Evolutionary conservation across 257 asterid species (phyloP).

Genomic region (Przewalskia tangutica): DNA sequence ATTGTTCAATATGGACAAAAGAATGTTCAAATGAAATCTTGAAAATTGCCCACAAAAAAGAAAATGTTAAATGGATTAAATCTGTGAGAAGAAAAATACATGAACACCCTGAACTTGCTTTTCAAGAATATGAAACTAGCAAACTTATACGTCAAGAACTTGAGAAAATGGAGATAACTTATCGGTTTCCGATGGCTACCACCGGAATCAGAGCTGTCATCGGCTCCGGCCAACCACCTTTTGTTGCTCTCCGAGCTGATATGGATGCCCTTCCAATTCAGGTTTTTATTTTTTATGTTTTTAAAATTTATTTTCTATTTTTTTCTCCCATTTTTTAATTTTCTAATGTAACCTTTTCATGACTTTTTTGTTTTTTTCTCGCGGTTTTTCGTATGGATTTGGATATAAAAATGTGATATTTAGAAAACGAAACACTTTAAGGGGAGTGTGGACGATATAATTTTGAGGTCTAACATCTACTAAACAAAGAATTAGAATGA

Average conservation of each 20-base stretch:
- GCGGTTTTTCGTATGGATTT: too few relatives aligned
- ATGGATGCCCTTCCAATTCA: slow-evolving; percentile 98
- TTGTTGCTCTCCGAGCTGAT: slow-evolving; percentile 83
- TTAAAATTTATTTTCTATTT: neutral
- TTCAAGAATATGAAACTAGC: slow-evolving; percentile 70
- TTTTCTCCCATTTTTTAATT: neutral
- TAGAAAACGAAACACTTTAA: too few relatives aligned
- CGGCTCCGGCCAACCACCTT: slow-evolving; percentile 76
- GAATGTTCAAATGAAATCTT: slow-evolving; percentile 43
- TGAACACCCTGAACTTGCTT: slow-evolving; percentile 80
- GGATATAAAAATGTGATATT: too few relatives aligned
- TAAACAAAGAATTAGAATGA: too few relatives aligned
- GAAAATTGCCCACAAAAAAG: slow-evolving; percentile 29
- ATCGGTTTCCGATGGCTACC: slow-evolving; percentile 50
- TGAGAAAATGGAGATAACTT: slow-evolving; percentile 43
- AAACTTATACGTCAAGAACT: slow-evolving; percentile 51
- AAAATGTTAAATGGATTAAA: slow-evolving; percentile 46
- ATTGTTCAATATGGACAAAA: slow-evolving; percentile 38
- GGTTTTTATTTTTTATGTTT: slow-evolving; percentile 25
- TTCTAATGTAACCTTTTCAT: neutral
- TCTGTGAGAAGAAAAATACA: slow-evolving; percentile 60
- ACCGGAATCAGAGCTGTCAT: slow-evolving; percentile 76
- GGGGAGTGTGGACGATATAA: too few relatives aligned
- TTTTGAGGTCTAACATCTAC: too few relatives aligned
- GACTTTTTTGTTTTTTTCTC: too few relatives aligned